Evolutionary conservation across 1,284 basidiomycete genomes (phyloP).

Genomic region (Melanopsichium pennsylvanicum): DNA sequence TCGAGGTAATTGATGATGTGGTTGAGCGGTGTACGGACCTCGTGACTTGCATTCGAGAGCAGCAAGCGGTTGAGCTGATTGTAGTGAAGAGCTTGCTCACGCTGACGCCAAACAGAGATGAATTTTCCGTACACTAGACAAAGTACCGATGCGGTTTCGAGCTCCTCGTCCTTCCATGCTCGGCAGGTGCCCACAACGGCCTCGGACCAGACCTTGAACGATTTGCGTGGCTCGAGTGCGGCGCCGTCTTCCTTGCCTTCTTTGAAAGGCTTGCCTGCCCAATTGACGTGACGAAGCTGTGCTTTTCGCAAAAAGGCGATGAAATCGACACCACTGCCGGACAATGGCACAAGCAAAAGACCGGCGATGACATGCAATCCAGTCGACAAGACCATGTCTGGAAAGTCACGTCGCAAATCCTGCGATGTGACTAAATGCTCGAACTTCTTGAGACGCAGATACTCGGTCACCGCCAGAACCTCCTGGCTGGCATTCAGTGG

Average conservation of each 20-base stretch:
- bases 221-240: slow-evolving; percentile 57
- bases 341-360: slow-evolving; percentile 76
- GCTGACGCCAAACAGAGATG: slow-evolving; percentile 87
- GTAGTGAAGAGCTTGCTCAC: slow-evolving; percentile 78
- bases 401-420: slow-evolving; percentile 76
- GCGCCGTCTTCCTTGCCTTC: slow-evolving; percentile 55
- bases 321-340: slow-evolving; percentile 68
- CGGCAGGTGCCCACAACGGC: slow-evolving; percentile 77
- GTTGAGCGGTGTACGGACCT: slow-evolving; percentile 70
- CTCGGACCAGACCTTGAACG: slow-evolving; percentile 75
- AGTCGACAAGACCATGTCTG: slow-evolving; percentile 76
- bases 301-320: slow-evolving; percentile 83
- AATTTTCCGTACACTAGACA: slow-evolving; percentile 84
- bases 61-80: slow-evolving; percentile 82
- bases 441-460: slow-evolving; percentile 77
- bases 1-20: slow-evolving; percentile 75
- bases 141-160: slow-evolving; percentile 86
- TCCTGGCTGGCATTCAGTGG: slow-evolving; percentile 83
- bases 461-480: slow-evolving; percentile 82
- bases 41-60: slow-evolving; percentile 86
- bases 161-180: slow-evolving; percentile 84
- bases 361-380: slow-evolving; percentile 80
- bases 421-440: slow-evolving; percentile 68
- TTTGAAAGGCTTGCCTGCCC: slow-evolving; percentile 74
- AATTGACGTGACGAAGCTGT: slow-evolving; percentile 69